Evolutionary conservation across 78 protist species (phyloP).

Genomic region (Dictyostelium firmibasis): DNA sequence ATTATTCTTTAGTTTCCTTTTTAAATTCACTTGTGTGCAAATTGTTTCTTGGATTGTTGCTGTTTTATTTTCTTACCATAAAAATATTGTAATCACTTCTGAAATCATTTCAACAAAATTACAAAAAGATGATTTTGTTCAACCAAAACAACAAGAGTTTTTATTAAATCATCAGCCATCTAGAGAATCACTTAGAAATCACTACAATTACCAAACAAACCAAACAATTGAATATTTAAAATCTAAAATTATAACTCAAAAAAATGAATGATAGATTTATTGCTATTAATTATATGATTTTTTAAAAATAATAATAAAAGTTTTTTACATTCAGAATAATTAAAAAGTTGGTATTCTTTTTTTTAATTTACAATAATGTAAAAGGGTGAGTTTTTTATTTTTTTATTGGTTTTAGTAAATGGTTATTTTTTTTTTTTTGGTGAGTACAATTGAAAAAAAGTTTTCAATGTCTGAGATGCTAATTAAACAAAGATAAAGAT

Average conservation of each 20-base stretch:
- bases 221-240: neutral
- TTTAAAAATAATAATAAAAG: too few relatives aligned
- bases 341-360: too few relatives aligned
- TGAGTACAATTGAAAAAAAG: too few relatives aligned
- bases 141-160: neutral
- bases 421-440: too few relatives aligned
- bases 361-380: too few relatives aligned
- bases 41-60: neutral
- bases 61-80: neutral
- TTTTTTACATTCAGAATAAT: too few relatives aligned
- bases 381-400: too few relatives aligned
- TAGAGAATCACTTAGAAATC: neutral
- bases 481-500: too few relatives aligned
- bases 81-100: neutral
- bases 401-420: too few relatives aligned
- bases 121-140: neutral
- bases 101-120: neutral
- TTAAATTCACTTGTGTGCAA: neutral
- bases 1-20: neutral
- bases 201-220: neutral
- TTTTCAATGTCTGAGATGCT: too few relatives aligned
- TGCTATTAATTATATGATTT: too few relatives aligned
- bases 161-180: neutral
- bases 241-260: neutral
- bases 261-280: neutral